Evolutionary conservation across 2,329 filamentous ascomycete genomes (phyloP), one percentile per base, ranked within the genome.

Genomic region (Acrocalymma vagum): DNA sequence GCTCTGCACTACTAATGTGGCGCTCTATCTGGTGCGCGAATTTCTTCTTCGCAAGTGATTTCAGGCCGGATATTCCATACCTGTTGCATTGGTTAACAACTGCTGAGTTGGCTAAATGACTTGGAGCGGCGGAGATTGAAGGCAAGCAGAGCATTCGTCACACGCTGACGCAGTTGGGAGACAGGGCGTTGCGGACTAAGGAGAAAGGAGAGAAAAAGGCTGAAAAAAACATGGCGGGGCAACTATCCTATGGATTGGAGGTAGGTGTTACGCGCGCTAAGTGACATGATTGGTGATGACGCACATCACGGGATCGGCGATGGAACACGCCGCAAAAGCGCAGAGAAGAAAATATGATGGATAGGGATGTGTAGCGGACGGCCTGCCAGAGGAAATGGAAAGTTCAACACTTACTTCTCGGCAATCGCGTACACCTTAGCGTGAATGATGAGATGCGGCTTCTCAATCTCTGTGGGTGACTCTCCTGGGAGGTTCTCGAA

Each of bases 391-490:
- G n/a, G n/a, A n/a, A n/a, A n/a, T n/a, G n/a, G n/a, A n/a, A n/a
- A n/a, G n/a, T n/a, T n/a, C n/a, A n/a, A n/a, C n/a, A 69, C 68
- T 60, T 67, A 71, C 65, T 78, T 78, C 56, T 78, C 76, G 8
- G 74, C 76, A 16, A 78, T 68, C 22, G 74, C 74, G 53, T 78
- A 78, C 25, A 78, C 72, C 36, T 72, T 71, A 10, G 74, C 71
- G 51, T 78, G 76, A 11, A 70, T 66, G 31, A 78, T 48, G 5
- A 78, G 65, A 53, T 76, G 67, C 5, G 73, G 66, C 27, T 65
- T 60, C 45, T 72, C 67, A 9, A 59, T 55, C 30, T 71, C 69
- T 26, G 63, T 55, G 32, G 71, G 60, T 29, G 71, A 59, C 41
- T 68, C 63, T 15, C 49, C 49, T 25, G 53, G 43, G 13, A 55